These are phyloP conservation scores for Aureobasidium pullulans DNA, from an alignment of 2,329 filamentous ascomycete species.

Conservation along the genomic window DNA sequence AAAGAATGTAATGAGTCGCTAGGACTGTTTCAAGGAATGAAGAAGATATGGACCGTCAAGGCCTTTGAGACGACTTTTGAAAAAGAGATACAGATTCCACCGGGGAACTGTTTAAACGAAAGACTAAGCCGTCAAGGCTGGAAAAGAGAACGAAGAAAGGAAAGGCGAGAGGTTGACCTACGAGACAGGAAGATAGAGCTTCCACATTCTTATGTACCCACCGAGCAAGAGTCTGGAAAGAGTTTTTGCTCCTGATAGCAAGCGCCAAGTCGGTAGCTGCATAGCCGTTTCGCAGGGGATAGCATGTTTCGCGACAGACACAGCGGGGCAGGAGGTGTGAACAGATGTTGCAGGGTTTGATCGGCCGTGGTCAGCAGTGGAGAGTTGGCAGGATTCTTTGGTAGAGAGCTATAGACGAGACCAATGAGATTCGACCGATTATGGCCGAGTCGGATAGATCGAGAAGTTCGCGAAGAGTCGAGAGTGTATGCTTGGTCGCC, in stretches of 20 bases:
- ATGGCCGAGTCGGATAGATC: neutral
- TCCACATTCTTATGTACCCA: neutral
- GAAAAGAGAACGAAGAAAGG: neutral
- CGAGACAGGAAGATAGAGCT: neutral
- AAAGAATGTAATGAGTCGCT: neutral
- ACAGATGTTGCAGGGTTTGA: constrained; percentile 3
- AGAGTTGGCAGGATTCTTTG: neutral
- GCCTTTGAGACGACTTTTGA: constrained; percentile 7
- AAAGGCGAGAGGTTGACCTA: neutral
- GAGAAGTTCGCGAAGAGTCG: neutral
- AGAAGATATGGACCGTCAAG: constrained; percentile 13
- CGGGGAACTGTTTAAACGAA: constrained; percentile 2
- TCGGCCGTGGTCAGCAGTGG: neutral
- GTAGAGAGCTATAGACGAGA: neutral
- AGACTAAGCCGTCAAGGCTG: constrained; percentile 15
- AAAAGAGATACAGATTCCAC: constrained; percentile 9
- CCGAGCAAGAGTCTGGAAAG: neutral
- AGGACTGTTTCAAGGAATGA: constrained; percentile 3
- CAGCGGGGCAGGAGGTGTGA: neutral
- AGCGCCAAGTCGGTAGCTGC: constrained; percentile 5
- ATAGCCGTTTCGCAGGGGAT: constrained; percentile 6
- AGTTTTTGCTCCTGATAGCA: neutral
- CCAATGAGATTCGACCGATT: neutral
- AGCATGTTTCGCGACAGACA: constrained; percentile 2
- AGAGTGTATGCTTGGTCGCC: neutral